These are phyloP conservation scores for Mycena albidolilacea DNA, from an alignment of 768 basidiomycete genomes.

Conservation along the genomic window DNA sequence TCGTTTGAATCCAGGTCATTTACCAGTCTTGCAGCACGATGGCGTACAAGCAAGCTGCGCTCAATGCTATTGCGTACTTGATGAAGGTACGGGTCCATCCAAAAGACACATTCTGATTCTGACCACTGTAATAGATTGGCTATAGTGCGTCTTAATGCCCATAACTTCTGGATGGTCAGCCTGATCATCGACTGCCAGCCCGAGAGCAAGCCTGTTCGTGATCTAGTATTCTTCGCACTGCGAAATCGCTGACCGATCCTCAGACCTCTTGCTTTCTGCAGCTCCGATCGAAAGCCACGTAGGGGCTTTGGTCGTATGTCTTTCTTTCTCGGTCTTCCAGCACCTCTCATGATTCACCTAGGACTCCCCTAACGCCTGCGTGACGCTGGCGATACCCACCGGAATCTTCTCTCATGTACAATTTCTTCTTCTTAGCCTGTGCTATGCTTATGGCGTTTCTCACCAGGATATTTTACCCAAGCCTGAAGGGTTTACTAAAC, in stretches of 20 bases:
- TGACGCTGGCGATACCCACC: conserved; percentile 81
- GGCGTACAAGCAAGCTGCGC: conserved; percentile 85
- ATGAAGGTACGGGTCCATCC: conserved; percentile 62
- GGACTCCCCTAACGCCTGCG: conserved; percentile 86
- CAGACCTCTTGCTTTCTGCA: conserved; percentile 77
- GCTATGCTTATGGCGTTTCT: not conserved
- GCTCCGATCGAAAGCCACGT: conserved; percentile 81
- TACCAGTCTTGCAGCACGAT: conserved; percentile 64
- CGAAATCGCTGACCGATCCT: not conserved
- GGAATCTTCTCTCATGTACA: conserved; percentile 81
- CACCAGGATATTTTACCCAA: conserved; percentile 77
- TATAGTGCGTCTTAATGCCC: conserved; percentile 69
- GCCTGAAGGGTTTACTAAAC: conserved; percentile 72
- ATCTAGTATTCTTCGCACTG: not conserved
- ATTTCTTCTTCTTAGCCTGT: not conserved
- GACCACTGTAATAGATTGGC: conserved; percentile 64
- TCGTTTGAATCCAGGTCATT: not conserved
- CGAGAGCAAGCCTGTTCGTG: conserved; percentile 81
- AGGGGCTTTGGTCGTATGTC: conserved; percentile 76
- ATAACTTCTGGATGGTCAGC: not conserved
- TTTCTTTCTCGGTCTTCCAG: not conserved
- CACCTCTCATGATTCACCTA: conserved; percentile 40
- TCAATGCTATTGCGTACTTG: conserved; percentile 83
- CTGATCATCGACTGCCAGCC: conserved; percentile 53
- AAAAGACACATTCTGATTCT: not conserved